Conservation (phyloP, 106 monocot genomes). For the Dactylorhiza incarnata region DNA sequence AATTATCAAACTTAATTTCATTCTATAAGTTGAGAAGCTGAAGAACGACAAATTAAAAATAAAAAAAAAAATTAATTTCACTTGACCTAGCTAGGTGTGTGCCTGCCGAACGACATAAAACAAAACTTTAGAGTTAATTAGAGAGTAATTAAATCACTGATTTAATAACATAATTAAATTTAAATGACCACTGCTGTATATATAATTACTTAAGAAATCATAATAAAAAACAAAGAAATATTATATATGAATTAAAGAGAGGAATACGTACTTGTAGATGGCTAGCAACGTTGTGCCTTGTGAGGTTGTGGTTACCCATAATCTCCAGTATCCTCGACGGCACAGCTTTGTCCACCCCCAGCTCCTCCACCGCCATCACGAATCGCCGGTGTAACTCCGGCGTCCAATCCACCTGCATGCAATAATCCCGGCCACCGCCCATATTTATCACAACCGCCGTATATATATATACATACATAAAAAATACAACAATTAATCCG, state of each 20-base stretch:
- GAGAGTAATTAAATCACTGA: neutral
- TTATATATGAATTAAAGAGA: too few species aligned
- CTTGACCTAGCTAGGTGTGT: too few species aligned
- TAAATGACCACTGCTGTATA: neutral
- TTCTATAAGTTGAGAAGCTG: too few species aligned
- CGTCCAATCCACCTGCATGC: conserved; percentile 90
- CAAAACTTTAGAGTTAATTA: neutral
- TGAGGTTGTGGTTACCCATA: conserved; percentile 88
- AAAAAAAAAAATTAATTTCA: too few species aligned
- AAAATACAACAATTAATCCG: too few species aligned
- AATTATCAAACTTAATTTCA: too few species aligned
- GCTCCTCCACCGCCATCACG: conserved; percentile 93
- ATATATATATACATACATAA: too few species aligned
- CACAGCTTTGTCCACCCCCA: conserved; percentile 91
- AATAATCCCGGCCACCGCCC: too few species aligned
- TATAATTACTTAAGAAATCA: neutral
- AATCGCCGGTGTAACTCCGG: conserved; percentile 96
- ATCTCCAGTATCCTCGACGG: conserved; percentile 90
- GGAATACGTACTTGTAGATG: conserved; percentile 76
- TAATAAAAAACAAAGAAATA: neutral
- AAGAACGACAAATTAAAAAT: too few species aligned
- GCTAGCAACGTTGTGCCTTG: conserved; percentile 90
- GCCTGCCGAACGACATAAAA: neutral
- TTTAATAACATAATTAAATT: neutral
- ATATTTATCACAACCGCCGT: too few species aligned